These are phyloP conservation scores for Serendipita sp. DNA, from an alignment of 1,284 basidiomycete species.

Conservation along the genomic window DNA sequence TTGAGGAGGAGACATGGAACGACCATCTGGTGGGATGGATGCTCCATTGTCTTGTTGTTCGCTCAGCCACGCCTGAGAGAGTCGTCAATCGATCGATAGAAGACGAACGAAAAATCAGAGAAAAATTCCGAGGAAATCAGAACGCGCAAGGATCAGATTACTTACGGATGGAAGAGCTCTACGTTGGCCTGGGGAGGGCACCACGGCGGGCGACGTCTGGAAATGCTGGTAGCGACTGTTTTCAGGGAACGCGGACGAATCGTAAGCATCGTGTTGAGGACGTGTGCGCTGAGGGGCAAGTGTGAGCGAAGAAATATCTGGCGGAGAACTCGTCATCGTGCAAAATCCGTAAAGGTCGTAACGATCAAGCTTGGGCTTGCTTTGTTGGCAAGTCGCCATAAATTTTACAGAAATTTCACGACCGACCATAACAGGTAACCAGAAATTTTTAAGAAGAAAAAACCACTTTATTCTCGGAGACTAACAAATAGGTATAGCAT, in stretches of 20 bases:
- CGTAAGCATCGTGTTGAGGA: conserved; percentile 63
- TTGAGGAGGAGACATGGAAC: conserved; percentile 60
- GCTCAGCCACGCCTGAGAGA: conserved; percentile 13
- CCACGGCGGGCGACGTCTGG: conserved; percentile 43
- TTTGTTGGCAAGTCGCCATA: background rate
- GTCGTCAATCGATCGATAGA: conserved; percentile 11
- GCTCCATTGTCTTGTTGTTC: conserved; percentile 51
- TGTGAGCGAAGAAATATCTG: conserved; percentile 60
- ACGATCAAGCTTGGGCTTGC: background rate
- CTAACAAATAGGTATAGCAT: background rate
- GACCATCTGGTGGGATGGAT: conserved; percentile 39
- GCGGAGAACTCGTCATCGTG: conserved; percentile 57
- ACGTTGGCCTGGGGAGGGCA: conserved; percentile 33
- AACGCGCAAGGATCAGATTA: conserved; percentile 16
- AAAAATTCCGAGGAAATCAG: conserved; percentile 10
- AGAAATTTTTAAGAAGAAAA: conserved; percentile 21
- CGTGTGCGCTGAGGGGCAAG: conserved; percentile 49
- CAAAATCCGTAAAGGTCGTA: conserved; percentile 5
- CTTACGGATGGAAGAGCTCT: conserved; percentile 49
- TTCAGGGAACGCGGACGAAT: conserved; percentile 37
- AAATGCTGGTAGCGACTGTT: conserved; percentile 52
- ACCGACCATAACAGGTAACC: background rate
- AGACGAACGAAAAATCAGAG: conserved; percentile 15
- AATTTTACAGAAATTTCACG: background rate
- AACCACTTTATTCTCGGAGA: conserved; percentile 8